Percentiles rank a stretch among this genome's conserved stretches.
Evolutionary conservation across 192 early-diverging fungal genomes (phyloP).

Genomic region (Backusella morwellensis): DNA sequence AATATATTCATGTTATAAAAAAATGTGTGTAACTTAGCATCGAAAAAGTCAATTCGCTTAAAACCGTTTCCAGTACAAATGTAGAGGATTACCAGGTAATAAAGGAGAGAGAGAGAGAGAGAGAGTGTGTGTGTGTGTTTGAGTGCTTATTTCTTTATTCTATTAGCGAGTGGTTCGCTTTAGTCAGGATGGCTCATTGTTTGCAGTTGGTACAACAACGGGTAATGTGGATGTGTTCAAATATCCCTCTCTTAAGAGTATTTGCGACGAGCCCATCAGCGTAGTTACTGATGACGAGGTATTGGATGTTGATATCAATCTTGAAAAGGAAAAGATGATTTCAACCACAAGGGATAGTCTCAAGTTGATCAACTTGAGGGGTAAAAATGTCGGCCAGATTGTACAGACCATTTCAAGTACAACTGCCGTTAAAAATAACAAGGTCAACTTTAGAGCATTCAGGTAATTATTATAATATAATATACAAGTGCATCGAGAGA

Average conservation of each 20-base stretch:
- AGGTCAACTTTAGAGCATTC: constrained; percentile 46
- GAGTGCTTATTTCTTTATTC: not conserved
- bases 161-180: constrained; percentile 59
- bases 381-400: constrained; percentile 39
- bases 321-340: constrained; percentile 46
- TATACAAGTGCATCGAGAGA: too few relatives aligned
- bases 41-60: constrained; percentile 20
- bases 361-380: constrained; percentile 39
- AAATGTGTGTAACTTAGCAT: constrained; percentile 1
- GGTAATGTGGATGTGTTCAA: constrained; percentile 58
- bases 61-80: constrained; percentile 52
- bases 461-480: constrained; percentile 23
- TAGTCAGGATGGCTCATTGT: constrained; percentile 60
- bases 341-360: constrained; percentile 47
- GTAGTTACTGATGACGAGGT: constrained; percentile 58
- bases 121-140: not conserved
- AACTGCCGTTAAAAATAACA: constrained; percentile 39
- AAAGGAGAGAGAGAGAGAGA: not conserved
- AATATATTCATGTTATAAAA: not conserved
- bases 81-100: constrained; percentile 56
- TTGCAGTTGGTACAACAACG: constrained; percentile 70
- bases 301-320: constrained; percentile 65
- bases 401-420: constrained; percentile 44
- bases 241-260: constrained; percentile 58
- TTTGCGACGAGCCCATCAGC: constrained; percentile 58